Evolutionary conservation across 1,139 yeast species (phyloP), one percentile per base, ranked within the genome.

Genomic region (Geotrichum europaeum): DNA sequence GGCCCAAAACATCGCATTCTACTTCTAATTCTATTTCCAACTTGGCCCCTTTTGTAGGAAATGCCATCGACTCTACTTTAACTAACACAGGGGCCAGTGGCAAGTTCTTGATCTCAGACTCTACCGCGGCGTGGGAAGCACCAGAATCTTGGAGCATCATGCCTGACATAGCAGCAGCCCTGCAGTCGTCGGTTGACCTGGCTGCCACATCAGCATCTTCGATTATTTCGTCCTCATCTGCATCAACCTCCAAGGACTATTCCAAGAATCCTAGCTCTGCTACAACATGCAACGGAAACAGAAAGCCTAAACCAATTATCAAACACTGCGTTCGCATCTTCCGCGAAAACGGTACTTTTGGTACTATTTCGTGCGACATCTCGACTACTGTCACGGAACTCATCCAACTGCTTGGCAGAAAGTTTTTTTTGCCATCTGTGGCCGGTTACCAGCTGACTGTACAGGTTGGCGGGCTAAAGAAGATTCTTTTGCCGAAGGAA

Each of bases 381-480:
- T 89, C 87, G 62, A 87, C 92, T 2, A 84, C 96, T 0, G 90
- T 92, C 0, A 80, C 85, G 5, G 96, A 90, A 58, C 76, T 94
- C 60, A 77, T 92, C 59, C 80, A 82, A 51, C 81, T 82, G 65
- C 80, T 87, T 54, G 87, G 87, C 69, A 81, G 86, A 70, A 88
- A 94, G 76, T 88, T 91, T 70, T 89, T 90, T 67, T 74, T 89
- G 51, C 84, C 83, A 60, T 84, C 87, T 13, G 81, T 82, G 7
- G 79, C 83, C 36, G 94, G 90, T 64, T 90, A 85, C 72, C 94
- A 88, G 68, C 77, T 94, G 34, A 84, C 94, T n/a, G 80, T 90
- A 45, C 81, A 86, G 67, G 84, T 89, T 58, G 97, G 97, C 55
- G 89, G 86, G 60, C 77, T 88, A 58, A 86, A 90, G 1, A 86